Evolutionary conservation across 1,139 yeast genomes (phyloP), one percentile per base, ranked within the genome.

Genomic region (Nakaseomyces glabratus): DNA sequence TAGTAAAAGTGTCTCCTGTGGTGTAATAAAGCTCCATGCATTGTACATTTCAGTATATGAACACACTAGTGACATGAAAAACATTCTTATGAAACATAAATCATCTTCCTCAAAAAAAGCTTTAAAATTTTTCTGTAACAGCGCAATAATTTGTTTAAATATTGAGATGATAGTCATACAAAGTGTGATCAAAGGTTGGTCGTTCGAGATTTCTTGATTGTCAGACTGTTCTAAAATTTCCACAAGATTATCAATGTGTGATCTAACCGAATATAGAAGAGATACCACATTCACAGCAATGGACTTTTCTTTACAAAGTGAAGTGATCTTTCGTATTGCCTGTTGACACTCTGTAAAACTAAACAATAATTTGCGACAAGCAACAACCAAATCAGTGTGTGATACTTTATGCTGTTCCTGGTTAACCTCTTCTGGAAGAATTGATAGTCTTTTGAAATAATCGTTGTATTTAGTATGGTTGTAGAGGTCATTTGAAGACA

Each of bases 11-110:
- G 18, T 4, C 10, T 26, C 30, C 15, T 45, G 54, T 4, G 77
- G 73, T 1, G 65, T 59, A 19, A 80, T 51, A 1, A 74, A 60
- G 42, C 65, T 66, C 68, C 82, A 81, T 0, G 93, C 81, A 52
- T 84, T 82, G 45, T 70, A 68, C 31, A 86, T 61, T 55, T 88
- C 97, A 39, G 75, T 71, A 43, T 84, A 73, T 2, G 93, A 71
- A 11, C 93, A 85, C 52, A 71, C 74, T 9, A 84, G 54, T 3
- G 85, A 71, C 52, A 85, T 67, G 41, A 82, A 75, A 28, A 82
- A 68, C 69, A 84, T 69, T 44, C 96, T 65, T 5, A 82, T 66
- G 47, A 77, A 79, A 45, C 82, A 73, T 17, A 78, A 66, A 52
- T 82, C 93, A 28, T 74, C 72, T 34, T 68, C 71, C 28, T 64